Evolutionary conservation across 2,329 filamentous ascomycete genomes (phyloP).

Genomic region (Bipolaris sorokiniana): DNA sequence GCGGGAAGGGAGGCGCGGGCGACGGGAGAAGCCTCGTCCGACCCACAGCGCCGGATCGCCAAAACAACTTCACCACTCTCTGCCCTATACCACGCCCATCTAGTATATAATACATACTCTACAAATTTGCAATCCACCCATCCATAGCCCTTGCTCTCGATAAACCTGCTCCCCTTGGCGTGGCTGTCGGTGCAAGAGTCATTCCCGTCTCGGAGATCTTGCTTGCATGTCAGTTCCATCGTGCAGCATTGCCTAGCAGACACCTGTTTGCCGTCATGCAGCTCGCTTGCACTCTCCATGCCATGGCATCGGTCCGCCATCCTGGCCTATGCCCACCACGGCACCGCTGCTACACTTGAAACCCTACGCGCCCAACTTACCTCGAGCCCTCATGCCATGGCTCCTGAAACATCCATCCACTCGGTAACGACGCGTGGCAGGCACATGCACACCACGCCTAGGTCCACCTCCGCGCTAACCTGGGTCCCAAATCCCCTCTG

Average conservation of each 20-base stretch:
- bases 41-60: slow-evolving; percentile 16
- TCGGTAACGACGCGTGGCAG: slow-evolving; percentile 27
- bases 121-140: neutral
- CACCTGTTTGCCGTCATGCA: slow-evolving; percentile 11
- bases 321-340: slow-evolving; percentile 12
- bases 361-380: slow-evolving; percentile 11
- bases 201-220: slow-evolving; percentile 5
- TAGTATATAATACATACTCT: neutral
- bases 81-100: neutral
- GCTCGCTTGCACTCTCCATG: slow-evolving; percentile 15
- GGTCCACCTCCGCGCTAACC: no score
- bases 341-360: slow-evolving; percentile 8
- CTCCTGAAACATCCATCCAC: slow-evolving; percentile 10
- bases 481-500: no score
- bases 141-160: neutral
- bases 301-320: slow-evolving; percentile 17
- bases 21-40: slow-evolving; percentile 22
- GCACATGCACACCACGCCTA: slow-evolving; percentile 15
- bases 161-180: neutral
- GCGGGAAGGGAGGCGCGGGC: slow-evolving; percentile 11
- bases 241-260: slow-evolving; percentile 7
- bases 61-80: neutral
- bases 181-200: neutral
- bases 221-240: slow-evolving; percentile 2
- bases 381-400: neutral